Conservation (phyloP, 805 yeast genomes). For the Saturnispora saitoi region DNA sequence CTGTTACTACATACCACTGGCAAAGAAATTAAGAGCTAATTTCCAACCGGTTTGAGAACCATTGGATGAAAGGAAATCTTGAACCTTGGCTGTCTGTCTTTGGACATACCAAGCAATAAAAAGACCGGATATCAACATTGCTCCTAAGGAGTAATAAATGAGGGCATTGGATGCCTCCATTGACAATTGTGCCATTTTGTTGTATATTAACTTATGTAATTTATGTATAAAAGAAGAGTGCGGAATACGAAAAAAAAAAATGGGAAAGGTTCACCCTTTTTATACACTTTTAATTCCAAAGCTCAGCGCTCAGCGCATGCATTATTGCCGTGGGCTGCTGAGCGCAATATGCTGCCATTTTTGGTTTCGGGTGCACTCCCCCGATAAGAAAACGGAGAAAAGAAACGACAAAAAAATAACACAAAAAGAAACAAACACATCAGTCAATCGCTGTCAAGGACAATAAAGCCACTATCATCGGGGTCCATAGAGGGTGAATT, state of each 20-base stretch:
- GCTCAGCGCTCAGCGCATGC: slow-evolving; percentile 1
- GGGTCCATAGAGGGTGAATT: slow-evolving; percentile 4
- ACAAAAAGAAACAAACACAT: neutral
- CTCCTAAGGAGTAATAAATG: slow-evolving; percentile 51
- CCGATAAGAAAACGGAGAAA: no score
- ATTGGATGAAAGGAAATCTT: slow-evolving; percentile 65
- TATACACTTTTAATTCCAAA: neutral
- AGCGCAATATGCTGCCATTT: neutral
- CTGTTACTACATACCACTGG: slow-evolving; percentile 60
- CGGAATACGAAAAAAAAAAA: neutral
- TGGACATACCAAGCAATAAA: slow-evolving; percentile 51
- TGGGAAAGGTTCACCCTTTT: neutral
- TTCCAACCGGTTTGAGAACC: slow-evolving; percentile 77
- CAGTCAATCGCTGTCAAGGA: slow-evolving; percentile 10
- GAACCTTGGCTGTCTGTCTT: slow-evolving; percentile 25
- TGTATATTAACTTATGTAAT: no score
- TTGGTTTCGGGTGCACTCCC: neutral
- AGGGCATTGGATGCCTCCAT: slow-evolving; percentile 50
- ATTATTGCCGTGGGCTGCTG: neutral
- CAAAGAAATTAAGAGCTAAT: slow-evolving; percentile 78
- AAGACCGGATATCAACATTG: slow-evolving; percentile 45
- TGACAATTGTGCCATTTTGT: slow-evolving; percentile 29
- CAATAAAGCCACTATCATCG: slow-evolving; percentile 10
- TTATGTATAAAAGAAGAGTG: neutral
- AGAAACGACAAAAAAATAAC: no score